Evolutionary conservation across 169 alveolate species (phyloP).

Genomic region (Plasmodium vivax): DNA sequence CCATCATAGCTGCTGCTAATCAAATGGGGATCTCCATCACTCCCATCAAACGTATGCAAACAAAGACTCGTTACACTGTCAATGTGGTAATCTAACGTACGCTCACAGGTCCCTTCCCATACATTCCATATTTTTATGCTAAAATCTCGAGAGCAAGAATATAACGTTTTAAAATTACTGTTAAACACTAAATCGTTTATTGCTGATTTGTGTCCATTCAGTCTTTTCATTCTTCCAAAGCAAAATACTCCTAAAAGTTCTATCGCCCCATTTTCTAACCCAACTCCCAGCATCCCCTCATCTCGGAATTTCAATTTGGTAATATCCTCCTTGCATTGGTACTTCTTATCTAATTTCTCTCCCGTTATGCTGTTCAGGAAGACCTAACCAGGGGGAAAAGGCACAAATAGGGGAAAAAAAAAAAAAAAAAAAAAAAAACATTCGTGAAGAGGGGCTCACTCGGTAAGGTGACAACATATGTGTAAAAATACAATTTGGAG

Average conservation of each 20-base stretch:
- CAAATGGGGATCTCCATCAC: constrained; percentile 19
- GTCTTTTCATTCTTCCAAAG: constrained; percentile 50
- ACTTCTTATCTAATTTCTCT: constrained; percentile 18
- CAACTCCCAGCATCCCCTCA: constrained; percentile 47
- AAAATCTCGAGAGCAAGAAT: constrained; percentile 71
- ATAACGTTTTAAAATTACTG: constrained; percentile 38
- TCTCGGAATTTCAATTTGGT: constrained; percentile 64
- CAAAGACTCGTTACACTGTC: constrained; percentile 51
- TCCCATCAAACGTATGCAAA: background rate
- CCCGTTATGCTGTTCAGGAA: constrained; percentile 21
- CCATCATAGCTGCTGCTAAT: constrained; percentile 75
- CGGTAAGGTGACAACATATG: background rate
- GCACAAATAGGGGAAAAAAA: background rate
- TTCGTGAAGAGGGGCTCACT: background rate
- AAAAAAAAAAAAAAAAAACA: background rate
- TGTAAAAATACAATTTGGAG: background rate
- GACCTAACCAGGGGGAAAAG: background rate
- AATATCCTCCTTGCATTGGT: constrained; percentile 42
- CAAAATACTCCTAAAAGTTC: constrained; percentile 42
- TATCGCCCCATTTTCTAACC: constrained; percentile 63
- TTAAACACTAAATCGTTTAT: constrained; percentile 52
- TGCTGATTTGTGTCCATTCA: constrained; percentile 67
- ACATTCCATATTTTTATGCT: constrained; percentile 72
- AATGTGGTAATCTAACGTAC: constrained; percentile 61
- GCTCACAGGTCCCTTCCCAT: constrained; percentile 48